Evolutionary conservation across 2,329 filamentous ascomycete genomes (phyloP), one percentile per base, ranked within the genome.

Genomic region (Metarhizium humberi): DNA sequence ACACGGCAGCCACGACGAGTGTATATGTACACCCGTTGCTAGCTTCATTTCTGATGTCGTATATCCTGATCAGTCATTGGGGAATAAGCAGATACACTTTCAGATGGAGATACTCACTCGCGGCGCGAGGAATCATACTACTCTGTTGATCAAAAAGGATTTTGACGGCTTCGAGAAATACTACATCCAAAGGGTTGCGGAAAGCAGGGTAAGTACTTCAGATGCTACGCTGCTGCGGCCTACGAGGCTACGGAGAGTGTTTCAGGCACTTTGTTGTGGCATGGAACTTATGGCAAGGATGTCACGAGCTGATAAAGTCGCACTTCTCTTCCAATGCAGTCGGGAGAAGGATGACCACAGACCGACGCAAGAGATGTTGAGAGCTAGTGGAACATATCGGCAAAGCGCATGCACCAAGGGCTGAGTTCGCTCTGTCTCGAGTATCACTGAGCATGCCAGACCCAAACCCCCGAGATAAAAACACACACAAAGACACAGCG

Each of bases 181-280:
- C 61, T 63, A 83, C 32, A 62, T 72, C n/a, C n/a, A n/a, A n/a
- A n/a, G n/a, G n/a, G n/a, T n/a, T 4, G 73, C 74, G 0, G 58
- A 62, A 34, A 79, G 80, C 34, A 74, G 74, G 58, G 66, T 71
- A 2, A 69, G 64, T 1, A 83, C 84, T 55, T 81, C 80, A 3
- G 80, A 80, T 4, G 80, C 80, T 2, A 77, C 75, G 0, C 69
- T 84, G 1, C 64, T 81, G 16, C 81, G 81, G 0, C 78, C 77
- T 0, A 74, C 68, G 0, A 65, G 84, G 3, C 68, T 84, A 47
- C 58, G 60, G 2, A 55, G 61, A 8, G 57, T 48, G 1, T 18
- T 50, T 11, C 14, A 16, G 10, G 32, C 6, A 10, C 10, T n/a
- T n/a, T n/a, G n/a, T n/a, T n/a, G n/a, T n/a, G n/a, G n/a, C n/a